Conservation (phyloP, 257 asterid genomes). For the Salvia rosmarinus region DNA sequence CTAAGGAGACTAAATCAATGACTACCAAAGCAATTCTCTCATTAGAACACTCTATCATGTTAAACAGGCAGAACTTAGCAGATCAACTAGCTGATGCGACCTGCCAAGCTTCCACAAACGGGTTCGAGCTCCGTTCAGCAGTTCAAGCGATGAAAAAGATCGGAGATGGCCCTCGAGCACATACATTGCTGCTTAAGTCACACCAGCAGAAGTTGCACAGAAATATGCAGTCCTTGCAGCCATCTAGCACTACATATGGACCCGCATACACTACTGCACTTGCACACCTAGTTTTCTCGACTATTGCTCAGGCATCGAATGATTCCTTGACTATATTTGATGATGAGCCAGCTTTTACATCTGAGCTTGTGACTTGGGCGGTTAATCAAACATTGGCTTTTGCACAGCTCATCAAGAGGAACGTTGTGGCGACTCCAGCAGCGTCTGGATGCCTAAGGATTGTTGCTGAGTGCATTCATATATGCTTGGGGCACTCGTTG, state of each 20-base stretch:
- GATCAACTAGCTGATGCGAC: slow-evolving; percentile 80
- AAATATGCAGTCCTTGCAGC: slow-evolving; percentile 54
- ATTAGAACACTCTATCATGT: slow-evolving; percentile 53
- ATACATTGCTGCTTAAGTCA: slow-evolving; percentile 66
- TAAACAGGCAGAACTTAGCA: slow-evolving; percentile 67
- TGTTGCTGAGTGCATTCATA: slow-evolving; percentile 78
- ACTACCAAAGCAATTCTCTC: slow-evolving; percentile 48
- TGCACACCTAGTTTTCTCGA: slow-evolving; percentile 77
- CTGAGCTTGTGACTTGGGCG: slow-evolving; percentile 91
- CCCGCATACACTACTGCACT: slow-evolving; percentile 75
- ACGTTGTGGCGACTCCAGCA: slow-evolving; percentile 75
- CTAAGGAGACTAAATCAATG: slow-evolving; percentile 34
- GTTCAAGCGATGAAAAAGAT: slow-evolving; percentile 75
- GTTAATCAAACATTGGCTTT: slow-evolving; percentile 65
- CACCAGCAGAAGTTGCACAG: slow-evolving; percentile 68
- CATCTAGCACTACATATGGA: slow-evolving; percentile 62
- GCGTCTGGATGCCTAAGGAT: slow-evolving; percentile 85
- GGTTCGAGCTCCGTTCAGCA: slow-evolving; percentile 70
- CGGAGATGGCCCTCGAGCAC: slow-evolving; percentile 92
- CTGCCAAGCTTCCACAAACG: slow-evolving; percentile 65
- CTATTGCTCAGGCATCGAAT: slow-evolving; percentile 80
- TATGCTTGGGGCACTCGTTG: slow-evolving; percentile 77
- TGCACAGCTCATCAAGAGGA: slow-evolving; percentile 61
- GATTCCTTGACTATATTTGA: slow-evolving; percentile 75
- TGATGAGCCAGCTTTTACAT: slow-evolving; percentile 83